Evolutionary conservation across 208 protist species (phyloP).

Genomic region (Leishmania guyanensis): DNA sequence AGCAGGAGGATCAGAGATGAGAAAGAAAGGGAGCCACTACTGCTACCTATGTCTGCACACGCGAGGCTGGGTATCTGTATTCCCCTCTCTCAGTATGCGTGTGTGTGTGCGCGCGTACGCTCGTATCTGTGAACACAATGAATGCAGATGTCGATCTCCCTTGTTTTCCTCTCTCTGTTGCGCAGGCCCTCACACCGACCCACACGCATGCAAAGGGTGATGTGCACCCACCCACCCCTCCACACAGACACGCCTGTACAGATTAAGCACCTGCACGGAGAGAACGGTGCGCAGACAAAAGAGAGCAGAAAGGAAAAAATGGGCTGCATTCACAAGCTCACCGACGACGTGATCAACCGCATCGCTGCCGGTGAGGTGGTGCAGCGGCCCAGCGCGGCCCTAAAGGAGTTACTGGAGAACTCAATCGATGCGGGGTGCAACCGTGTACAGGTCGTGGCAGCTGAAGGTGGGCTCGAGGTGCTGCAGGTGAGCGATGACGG

Average conservation of each 20-base stretch:
- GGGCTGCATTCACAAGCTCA: constrained; percentile 89
- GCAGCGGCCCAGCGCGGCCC: constrained; percentile 95
- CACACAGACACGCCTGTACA: neutral
- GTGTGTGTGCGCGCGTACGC: neutral
- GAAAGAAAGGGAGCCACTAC: neutral
- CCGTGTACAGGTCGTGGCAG: constrained; percentile 86
- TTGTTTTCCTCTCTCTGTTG: neutral
- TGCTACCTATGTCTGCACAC: neutral
- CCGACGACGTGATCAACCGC: constrained; percentile 94
- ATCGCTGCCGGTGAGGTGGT: constrained; percentile 99
- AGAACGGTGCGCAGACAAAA: neutral
- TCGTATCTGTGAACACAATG: neutral
- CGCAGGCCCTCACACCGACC: neutral
- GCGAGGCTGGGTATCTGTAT: neutral
- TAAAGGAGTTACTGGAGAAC: constrained; percentile 99
- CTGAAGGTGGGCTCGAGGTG: constrained; percentile 95
- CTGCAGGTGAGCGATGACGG: constrained; percentile 98
- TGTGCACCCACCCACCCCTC: constrained; percentile 3
- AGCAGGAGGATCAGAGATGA: neutral
- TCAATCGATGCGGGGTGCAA: constrained; percentile 94
- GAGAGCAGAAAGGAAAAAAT: constrained; percentile 5
- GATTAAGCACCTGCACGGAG: neutral
- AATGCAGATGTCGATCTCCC: neutral
- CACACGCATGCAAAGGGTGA: constrained; percentile 4
- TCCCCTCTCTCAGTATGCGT: neutral